phyloP scores from a whole-genome alignment of 75 land plant species.

The Picea glauca region DNA sequence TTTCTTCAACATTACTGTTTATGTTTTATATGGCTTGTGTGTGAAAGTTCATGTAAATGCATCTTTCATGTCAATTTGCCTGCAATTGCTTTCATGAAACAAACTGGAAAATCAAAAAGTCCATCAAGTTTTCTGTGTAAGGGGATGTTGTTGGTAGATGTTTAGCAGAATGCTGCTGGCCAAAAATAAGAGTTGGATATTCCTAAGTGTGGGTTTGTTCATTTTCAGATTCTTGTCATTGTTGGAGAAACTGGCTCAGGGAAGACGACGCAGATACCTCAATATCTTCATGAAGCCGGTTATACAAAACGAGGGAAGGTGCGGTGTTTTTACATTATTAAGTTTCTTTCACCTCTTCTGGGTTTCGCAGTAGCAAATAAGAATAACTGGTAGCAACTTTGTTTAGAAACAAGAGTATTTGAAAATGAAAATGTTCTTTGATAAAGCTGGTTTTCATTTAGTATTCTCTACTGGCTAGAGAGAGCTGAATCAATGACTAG shows the following conservation, averaged over 20 bases:
- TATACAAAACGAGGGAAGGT: slow-evolving; percentile 88
- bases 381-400: not conserved
- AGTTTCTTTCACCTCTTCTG: not conserved
- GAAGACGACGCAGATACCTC: slow-evolving; percentile 98
- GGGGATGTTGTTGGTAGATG: not conserved
- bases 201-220: not conserved
- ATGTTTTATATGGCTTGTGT: too few relatives aligned
- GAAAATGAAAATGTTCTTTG: not conserved
- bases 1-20: too few relatives aligned
- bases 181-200: slow-evolving; percentile 3
- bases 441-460: not conserved
- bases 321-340: not conserved
- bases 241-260: slow-evolving; percentile 99
- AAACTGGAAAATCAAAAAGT: not conserved
- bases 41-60: not conserved
- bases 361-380: not conserved
- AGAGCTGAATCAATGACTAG: too few relatives aligned
- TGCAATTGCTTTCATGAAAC: not conserved
- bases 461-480: too few relatives aligned
- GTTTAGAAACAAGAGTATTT: not conserved
- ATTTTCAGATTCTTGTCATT: slow-evolving; percentile 74
- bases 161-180: not conserved
- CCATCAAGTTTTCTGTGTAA: not conserved
- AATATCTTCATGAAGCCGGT: slow-evolving; percentile 98
- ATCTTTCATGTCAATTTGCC: not conserved